Evolutionary conservation across 768 basidiomycete species (phyloP).

Genomic region (Mycena belliarum): DNA sequence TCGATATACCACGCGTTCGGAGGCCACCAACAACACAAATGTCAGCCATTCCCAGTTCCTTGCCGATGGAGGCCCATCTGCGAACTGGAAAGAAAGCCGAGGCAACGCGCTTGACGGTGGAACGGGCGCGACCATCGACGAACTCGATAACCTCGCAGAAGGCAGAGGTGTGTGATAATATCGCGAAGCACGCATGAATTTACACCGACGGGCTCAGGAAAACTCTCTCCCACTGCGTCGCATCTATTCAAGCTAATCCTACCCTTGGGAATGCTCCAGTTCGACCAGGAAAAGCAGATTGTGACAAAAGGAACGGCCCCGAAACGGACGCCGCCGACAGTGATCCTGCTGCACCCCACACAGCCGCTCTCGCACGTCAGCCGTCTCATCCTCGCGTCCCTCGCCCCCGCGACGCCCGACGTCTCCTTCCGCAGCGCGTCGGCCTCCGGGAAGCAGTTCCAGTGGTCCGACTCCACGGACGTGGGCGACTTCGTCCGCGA

Average conservation of each 20-base stretch:
- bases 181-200: not conserved
- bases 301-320: conserved; percentile 2
- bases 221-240: conserved; percentile 60
- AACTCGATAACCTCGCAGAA: not conserved
- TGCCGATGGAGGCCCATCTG: not conserved
- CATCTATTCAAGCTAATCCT: conserved; percentile 69
- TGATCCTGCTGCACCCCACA: conserved; percentile 67
- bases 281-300: conserved; percentile 6
- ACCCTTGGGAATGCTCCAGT: conserved; percentile 39
- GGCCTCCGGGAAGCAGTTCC: conserved; percentile 30
- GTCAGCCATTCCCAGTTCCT: conserved; percentile 16
- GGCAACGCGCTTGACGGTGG: not conserved
- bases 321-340: conserved; percentile 38
- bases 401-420: conserved; percentile 35
- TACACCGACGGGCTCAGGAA: conserved; percentile 39
- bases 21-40: conserved; percentile 10
- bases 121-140: not conserved
- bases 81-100: conserved; percentile 8
- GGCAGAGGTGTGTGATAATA: conserved; percentile 3
- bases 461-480: conserved; percentile 67
- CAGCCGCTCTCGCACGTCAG: conserved; percentile 69
- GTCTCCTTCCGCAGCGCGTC: conserved; percentile 49
- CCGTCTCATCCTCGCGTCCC: conserved; percentile 51
- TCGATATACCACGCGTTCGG: conserved; percentile 10
- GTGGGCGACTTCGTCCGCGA: conserved; percentile 67